Percentiles rank a stretch among this genome's conserved stretches.
Evolutionary conservation across 2,329 filamentous ascomycete genomes (phyloP).

Genomic region (Didymosphaeria variabile): DNA sequence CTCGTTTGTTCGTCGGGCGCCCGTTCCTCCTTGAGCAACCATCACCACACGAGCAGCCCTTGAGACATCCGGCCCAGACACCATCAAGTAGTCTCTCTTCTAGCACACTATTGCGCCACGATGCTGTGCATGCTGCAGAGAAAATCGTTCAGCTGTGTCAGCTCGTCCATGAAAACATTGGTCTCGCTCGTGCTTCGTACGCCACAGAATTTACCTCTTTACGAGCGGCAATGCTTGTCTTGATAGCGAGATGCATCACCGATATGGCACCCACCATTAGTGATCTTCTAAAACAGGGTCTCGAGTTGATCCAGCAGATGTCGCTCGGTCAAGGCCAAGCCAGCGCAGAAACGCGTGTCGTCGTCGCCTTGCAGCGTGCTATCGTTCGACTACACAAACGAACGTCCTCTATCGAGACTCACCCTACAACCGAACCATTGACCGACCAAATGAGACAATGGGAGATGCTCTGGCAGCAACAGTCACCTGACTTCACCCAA

Average conservation of each 20-base stretch:
- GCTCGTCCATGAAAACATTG: background rate
- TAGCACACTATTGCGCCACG: background rate
- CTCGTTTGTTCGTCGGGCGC: constrained; percentile 8
- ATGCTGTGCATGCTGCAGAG: constrained; percentile 2
- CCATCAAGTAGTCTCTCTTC: background rate
- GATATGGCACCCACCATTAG: background rate
- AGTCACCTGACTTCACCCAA: background rate
- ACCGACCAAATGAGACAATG: background rate
- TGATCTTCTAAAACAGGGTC: background rate
- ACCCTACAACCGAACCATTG: background rate
- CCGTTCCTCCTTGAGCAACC: constrained; percentile 9
- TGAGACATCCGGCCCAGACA: too few species aligned
- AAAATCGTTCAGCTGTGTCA: constrained; percentile 6
- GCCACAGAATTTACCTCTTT: constrained; percentile 8
- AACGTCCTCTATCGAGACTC: background rate
- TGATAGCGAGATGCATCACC: constrained; percentile 6
- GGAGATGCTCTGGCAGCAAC: constrained; percentile 3
- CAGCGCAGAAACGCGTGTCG: background rate
- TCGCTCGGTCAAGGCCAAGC: constrained; percentile 4
- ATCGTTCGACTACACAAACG: constrained; percentile 3
- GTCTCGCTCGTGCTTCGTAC: constrained; percentile 9
- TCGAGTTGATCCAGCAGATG: constrained; percentile 3
- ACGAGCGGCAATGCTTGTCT: constrained; percentile 8
- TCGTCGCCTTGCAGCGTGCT: constrained; percentile 5
- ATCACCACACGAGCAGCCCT: background rate